Base-by-base conservation (phyloP, 768 basidiomycete genomes). In the Kondoa malvinella region DNA sequence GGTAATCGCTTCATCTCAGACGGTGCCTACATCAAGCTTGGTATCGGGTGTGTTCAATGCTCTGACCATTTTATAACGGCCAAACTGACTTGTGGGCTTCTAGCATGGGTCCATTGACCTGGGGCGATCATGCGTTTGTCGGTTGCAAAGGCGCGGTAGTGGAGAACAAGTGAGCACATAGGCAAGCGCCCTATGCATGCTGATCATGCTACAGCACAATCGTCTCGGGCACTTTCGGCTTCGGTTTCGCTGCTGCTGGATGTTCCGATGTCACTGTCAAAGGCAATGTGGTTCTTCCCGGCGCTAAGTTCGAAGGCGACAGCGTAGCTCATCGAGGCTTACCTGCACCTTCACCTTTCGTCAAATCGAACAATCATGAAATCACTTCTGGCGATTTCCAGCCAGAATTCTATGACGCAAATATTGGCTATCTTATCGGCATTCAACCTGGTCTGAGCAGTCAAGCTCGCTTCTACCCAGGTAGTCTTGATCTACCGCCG, bases 161-260 rank as follows among this genome's bases (percentile, higher is more conserved):
- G 12, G 63, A 72, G n/a, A 74, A 69, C 50, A 80, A 80, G 67
- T 69, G 21, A 26, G 67, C 31, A 31, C 2, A 2, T 15, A 26
- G 4, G 15, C n/a, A 14, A 17, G 16, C 2, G 27, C 3, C 30
- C 27, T n/a, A 15, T 57, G n/a, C 30, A 17, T 34, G 27, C 33
- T 62, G 12, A 27, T 27, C 15, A 34, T 65, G 27, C 56, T n/a
- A 2, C 70, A 72, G 71, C 57, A 56, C 77, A 31, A 68, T 76
- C 34, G 79, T 79, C 0, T 70, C 74, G n/a, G 77, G 78, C 56
- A 77, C 77, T 73, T 71, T 75, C 34, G 80, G 80, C 3, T 80
- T 77, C 68, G 79, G 77, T 12, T 78, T 80, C 65, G 78, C 78
- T 2, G 76, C 77, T 15, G 76, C 77, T 1, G 78, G 78, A 2